Evolutionary conservation across 2,329 filamentous ascomycete species (phyloP).

Genomic region (Pseudogymnoascus sp.): DNA sequence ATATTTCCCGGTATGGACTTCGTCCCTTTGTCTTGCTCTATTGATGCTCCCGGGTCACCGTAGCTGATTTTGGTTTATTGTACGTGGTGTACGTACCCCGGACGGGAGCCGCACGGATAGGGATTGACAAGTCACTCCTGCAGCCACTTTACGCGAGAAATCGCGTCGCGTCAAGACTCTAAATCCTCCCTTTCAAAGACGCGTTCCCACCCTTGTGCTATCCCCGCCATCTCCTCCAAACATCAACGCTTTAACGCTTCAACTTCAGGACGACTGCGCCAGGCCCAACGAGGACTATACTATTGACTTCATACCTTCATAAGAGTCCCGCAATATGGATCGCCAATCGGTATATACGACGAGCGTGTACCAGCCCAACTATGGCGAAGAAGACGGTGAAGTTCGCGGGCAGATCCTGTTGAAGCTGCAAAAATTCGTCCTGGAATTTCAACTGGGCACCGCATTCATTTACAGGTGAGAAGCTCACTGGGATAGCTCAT

Average conservation of each 20-base stretch:
- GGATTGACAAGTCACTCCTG: neutral
- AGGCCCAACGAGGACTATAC: neutral
- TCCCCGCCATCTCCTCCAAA: neutral
- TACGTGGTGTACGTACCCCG: too few species aligned
- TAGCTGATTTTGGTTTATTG: neutral
- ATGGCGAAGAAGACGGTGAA: conserved; percentile 54
- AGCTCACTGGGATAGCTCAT: neutral
- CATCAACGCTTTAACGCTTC: neutral
- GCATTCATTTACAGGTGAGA: conserved; percentile 83
- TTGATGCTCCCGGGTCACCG: neutral
- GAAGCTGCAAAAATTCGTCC: conserved; percentile 80
- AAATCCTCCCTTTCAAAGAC: conserved; percentile 1
- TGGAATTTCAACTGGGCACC: conserved; percentile 90
- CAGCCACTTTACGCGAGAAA: conserved; percentile 10
- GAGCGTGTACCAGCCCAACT: conserved; percentile 65
- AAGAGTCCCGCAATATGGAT: conserved; percentile 48
- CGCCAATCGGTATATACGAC: conserved; percentile 78
- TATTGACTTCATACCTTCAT: neutral
- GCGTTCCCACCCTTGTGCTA: neutral
- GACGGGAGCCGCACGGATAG: too few species aligned
- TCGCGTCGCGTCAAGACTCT: conserved; percentile 9
- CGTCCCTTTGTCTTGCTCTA: neutral
- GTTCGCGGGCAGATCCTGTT: conserved; percentile 64
- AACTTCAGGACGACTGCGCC: neutral
- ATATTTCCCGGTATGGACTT: neutral